Evolutionary conservation across 2,329 filamentous ascomycete genomes (phyloP), one percentile per base, ranked within the genome.

Genomic region (Nectriaceae sp.): DNA sequence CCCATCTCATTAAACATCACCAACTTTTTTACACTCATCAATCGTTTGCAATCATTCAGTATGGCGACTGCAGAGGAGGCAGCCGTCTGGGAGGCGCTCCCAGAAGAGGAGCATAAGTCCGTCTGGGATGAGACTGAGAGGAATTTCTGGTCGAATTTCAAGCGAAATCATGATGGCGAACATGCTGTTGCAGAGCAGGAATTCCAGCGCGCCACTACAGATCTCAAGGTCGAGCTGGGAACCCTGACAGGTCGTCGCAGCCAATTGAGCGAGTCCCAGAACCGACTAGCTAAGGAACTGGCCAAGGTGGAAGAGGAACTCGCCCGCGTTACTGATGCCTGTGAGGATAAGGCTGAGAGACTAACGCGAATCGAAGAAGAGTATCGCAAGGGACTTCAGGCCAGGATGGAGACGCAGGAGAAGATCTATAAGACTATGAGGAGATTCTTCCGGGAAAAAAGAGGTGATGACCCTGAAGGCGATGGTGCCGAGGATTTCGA

Each of bases 271-370:
- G 61, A 68, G 49, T 55, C 58, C 11, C 63, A 64, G 33, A 53
- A 50, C 8, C 60, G 62, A 3, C 48, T 71, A n/a, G 56, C 58
- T 2, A 58, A 53, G 21, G 64, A 70, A 46, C 59, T 70, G 36
- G 61, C 62, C 22, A 56, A 64, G 36, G 57, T 67, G n/a, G 75
- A 74, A 62, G 64, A 69, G 26, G 65, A 69, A 26, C 60, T 77
- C 19, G 66, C 63, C 11, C 52, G 50, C n/a, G 59, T 67, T 3
- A 56, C 52, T n/a, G 52, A 60, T 22, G 55, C 56, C 15, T 67
- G 61, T 52, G 62, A 69, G 5, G 59, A 63, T 19, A 67, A 72
- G 50, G 54, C 57, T 31, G 65, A 69, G 13, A 69, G 66, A 44
- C 63, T 75, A 11, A 49, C 56, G 19, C 52, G 51, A 4, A 57